Percentiles rank a stretch among this genome's conserved stretches.
Evolutionary conservation across 768 basidiomycete species (phyloP).

Genomic region (Russula virescens): DNA sequence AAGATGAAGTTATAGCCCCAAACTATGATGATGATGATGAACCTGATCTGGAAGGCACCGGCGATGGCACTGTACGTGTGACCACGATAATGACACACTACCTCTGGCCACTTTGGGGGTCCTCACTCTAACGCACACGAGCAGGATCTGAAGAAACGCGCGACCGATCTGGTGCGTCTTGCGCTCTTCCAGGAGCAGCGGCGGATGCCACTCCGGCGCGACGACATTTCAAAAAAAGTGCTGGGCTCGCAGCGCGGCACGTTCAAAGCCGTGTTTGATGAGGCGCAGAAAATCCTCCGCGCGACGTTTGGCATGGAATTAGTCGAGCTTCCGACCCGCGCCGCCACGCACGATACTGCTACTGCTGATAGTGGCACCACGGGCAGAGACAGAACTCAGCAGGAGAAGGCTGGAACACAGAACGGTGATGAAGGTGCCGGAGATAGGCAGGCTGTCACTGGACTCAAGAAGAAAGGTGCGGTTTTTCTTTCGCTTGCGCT

Average conservation of each 20-base stretch:
- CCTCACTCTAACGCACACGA: too few species aligned
- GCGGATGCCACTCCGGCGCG: conserved; percentile 58
- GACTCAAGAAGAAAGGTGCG: conserved; percentile 65
- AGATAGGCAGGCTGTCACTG: conserved; percentile 32
- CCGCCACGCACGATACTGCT: conserved; percentile 45
- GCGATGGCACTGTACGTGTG: neutral
- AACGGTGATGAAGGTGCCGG: conserved; percentile 8
- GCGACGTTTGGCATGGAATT: conserved; percentile 80
- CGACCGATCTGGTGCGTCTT: conserved; percentile 67
- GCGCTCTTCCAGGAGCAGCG: conserved; percentile 78
- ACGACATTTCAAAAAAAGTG: conserved; percentile 85
- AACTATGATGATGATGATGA: conserved; percentile 33
- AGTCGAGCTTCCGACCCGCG: conserved; percentile 64
- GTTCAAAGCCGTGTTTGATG: conserved; percentile 59
- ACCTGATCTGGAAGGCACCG: conserved; percentile 27
- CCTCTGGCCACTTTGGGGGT: too few species aligned
- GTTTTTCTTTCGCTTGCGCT: neutral
- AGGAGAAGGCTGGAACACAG: conserved; percentile 28
- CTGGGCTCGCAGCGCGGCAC: conserved; percentile 44
- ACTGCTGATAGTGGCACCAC: conserved; percentile 29
- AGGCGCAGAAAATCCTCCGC: conserved; percentile 59
- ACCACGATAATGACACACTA: neutral
- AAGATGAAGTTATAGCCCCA: conserved; percentile 32
- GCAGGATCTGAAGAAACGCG: conserved; percentile 62
- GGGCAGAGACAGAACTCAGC: conserved; percentile 41